Conservation (phyloP, 352 stramenopile genomes). For the Globisporangium uncinulatum region DNA sequence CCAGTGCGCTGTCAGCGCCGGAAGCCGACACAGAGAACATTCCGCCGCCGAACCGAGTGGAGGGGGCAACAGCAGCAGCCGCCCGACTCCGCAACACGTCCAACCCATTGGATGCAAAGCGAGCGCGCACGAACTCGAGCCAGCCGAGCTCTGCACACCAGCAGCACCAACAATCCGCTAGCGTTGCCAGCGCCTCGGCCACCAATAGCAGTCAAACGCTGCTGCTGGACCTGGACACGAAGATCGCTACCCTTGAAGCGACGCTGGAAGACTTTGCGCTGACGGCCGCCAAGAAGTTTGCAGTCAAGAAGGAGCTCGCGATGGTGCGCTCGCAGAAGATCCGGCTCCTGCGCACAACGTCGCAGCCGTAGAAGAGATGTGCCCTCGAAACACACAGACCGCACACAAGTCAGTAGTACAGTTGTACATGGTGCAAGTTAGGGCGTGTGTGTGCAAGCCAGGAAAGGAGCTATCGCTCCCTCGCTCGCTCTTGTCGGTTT, state of each 20-base stretch:
- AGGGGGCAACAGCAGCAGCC: constrained; percentile 2
- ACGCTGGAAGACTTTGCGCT: constrained; percentile 64
- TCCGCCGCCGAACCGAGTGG: constrained; percentile 11
- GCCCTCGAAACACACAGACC: too few relatives aligned
- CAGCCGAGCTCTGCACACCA: constrained; percentile 5
- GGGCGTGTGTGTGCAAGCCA: neutral
- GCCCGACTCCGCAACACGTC: neutral
- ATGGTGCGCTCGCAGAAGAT: constrained; percentile 67
- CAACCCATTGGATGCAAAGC: constrained; percentile 23
- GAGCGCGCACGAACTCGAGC: constrained; percentile 20
- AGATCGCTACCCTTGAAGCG: constrained; percentile 42
- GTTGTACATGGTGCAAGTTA: too few relatives aligned
- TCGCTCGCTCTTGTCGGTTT: neutral
- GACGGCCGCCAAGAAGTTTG: constrained; percentile 60
- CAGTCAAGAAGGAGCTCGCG: constrained; percentile 76
- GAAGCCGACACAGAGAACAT: constrained; percentile 11
- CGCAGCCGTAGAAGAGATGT: constrained; percentile 11
- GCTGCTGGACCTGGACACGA: constrained; percentile 29
- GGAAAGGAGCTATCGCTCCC: neutral
- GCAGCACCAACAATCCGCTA: neutral
- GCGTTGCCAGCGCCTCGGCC: neutral
- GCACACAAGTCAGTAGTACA: neutral
- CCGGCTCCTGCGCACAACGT: constrained; percentile 38
- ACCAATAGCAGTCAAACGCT: constrained; percentile 15
- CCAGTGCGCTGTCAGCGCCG: neutral